Evolutionary conservation across 768 basidiomycete genomes (phyloP).

Genomic region (Termitomyces sp.): DNA sequence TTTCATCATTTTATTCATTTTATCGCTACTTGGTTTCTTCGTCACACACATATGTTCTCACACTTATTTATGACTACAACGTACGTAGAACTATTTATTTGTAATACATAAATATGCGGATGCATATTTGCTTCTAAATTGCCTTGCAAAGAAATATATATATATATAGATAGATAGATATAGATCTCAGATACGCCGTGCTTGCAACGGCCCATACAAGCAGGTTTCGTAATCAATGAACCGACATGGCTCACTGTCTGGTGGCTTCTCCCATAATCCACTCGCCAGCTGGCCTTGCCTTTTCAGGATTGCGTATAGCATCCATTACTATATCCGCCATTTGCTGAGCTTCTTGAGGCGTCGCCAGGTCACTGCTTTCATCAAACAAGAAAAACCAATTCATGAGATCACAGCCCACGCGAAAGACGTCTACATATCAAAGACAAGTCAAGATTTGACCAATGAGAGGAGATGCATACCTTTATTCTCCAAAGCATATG

Average conservation of each 20-base stretch:
- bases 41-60: too few relatives aligned
- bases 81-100: too few relatives aligned
- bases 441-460: background rate
- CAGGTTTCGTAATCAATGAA: too few relatives aligned
- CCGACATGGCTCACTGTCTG: background rate
- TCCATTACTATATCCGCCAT: background rate
- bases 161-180: too few relatives aligned
- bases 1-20: too few relatives aligned
- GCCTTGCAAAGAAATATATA: too few relatives aligned
- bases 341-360: background rate
- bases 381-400: background rate
- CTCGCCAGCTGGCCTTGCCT: background rate
- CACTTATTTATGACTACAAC: too few relatives aligned
- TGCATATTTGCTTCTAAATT: too few relatives aligned
- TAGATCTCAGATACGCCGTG: too few relatives aligned
- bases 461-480: background rate
- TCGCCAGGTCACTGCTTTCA: background rate
- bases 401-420: background rate
- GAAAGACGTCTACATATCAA: background rate
- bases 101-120: too few relatives aligned
- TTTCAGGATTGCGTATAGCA: background rate
- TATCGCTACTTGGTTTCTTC: too few relatives aligned
- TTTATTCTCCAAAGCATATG: background rate
- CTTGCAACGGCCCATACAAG: too few relatives aligned
- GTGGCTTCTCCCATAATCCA: background rate